Percentiles rank a stretch among this genome's conserved stretches.
Conservation (phyloP, 495 filamentous ascomycete species). For the Amphirosellinia nigrospora region DNA sequence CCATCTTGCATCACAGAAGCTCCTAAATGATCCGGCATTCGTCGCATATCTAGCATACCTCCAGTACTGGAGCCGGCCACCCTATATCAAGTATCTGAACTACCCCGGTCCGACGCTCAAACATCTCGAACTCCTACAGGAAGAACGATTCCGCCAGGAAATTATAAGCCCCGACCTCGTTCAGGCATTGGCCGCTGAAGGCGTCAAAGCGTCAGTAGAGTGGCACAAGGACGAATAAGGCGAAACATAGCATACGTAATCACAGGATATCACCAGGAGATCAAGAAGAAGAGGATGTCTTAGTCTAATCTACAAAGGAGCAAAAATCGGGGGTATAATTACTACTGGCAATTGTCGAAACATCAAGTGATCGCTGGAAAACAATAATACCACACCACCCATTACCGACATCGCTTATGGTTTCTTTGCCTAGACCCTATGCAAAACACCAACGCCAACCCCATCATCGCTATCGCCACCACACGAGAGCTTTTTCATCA, state of each 20-base stretch:
- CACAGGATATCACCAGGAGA: background rate
- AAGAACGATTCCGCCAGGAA: slow-evolving; percentile 81
- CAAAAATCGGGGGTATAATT: slow-evolving; percentile 32
- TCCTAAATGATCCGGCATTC: slow-evolving; percentile 69
- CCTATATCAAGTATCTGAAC: slow-evolving; percentile 79
- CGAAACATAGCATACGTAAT: slow-evolving; percentile 20
- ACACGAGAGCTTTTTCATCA: background rate
- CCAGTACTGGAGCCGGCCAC: slow-evolving; percentile 81
- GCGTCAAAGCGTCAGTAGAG: slow-evolving; percentile 55
- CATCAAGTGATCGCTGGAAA: slow-evolving; percentile 14
- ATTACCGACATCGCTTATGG: slow-evolving; percentile 34
- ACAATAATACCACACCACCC: slow-evolving; percentile 12
- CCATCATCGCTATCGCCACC: slow-evolving; percentile 16
- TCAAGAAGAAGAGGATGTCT: background rate
- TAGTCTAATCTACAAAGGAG: background rate
- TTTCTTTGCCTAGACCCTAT: slow-evolving; percentile 24
- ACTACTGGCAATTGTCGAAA: slow-evolving; percentile 26
- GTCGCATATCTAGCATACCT: slow-evolving; percentile 83
- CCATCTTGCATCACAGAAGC: slow-evolving; percentile 73
- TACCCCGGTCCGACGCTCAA: slow-evolving; percentile 86
- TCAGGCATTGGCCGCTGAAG: slow-evolving; percentile 64
- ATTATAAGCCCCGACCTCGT: slow-evolving; percentile 78
- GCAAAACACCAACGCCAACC: slow-evolving; percentile 29
- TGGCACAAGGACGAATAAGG: slow-evolving; percentile 47
- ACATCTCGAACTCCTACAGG: slow-evolving; percentile 80